Evolutionary conservation across 345 rosid genomes (phyloP).

Genomic region (Populus alba): DNA sequence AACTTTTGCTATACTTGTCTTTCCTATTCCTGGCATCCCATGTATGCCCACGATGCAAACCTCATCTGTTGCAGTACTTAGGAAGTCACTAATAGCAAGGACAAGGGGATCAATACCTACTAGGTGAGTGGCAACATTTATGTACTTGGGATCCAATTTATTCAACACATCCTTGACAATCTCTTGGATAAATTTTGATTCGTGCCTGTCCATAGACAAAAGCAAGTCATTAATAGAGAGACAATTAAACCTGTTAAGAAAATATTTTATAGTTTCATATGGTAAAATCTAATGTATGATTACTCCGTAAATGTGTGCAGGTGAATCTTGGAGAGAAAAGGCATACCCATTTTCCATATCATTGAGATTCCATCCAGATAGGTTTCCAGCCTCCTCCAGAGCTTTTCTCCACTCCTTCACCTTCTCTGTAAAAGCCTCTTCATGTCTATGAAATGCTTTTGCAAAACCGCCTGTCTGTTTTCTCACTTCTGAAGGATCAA

Average conservation of each 20-base stretch:
- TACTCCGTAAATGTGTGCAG: neutral
- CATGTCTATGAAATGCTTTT: neutral
- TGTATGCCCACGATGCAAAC: neutral
- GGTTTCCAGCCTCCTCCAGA: neutral
- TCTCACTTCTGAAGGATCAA: neutral
- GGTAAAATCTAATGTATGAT: too few species aligned
- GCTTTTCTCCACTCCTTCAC: neutral
- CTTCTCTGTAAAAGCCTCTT: neutral
- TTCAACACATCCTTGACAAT: slow-evolving; percentile 26
- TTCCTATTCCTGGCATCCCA: neutral
- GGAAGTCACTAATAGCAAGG: slow-evolving; percentile 7
- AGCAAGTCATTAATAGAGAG: too few species aligned
- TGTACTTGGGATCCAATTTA: slow-evolving; percentile 13
- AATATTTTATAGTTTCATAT: too few species aligned
- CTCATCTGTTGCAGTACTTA: neutral
- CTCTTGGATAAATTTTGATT: slow-evolving; percentile 28
- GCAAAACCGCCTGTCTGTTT: slow-evolving; percentile 3
- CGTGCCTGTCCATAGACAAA: slow-evolving; percentile 11
- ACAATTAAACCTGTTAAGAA: neutral
- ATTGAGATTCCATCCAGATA: neutral
- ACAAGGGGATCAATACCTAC: neutral
- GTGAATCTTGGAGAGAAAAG: neutral
- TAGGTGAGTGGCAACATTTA: neutral
- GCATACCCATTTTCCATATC: neutral
- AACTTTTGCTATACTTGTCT: neutral